These are phyloP conservation scores for Haplosporangium sp. DNA, from an alignment of 371 early-diverging fungal species.

Conservation along the genomic window DNA sequence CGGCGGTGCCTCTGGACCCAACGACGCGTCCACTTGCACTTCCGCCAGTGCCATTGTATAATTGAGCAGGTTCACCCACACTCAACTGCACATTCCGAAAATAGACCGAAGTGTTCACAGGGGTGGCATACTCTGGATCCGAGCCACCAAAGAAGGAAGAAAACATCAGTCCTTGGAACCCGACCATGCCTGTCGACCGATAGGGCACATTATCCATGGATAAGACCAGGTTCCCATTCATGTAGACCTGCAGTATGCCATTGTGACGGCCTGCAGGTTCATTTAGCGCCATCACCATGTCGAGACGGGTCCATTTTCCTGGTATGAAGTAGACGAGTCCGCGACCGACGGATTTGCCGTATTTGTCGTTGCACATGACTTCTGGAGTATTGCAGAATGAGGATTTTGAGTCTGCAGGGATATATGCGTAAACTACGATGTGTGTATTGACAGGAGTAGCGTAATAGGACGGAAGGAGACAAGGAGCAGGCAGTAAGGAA, in stretches of 20 bases:
- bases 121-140: constrained; percentile 56
- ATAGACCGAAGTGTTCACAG: constrained; percentile 56
- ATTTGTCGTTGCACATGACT: constrained; percentile 60
- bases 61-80: constrained; percentile 50
- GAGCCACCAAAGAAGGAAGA: constrained; percentile 69
- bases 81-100: constrained; percentile 60
- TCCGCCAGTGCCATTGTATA: constrained; percentile 19
- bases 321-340: constrained; percentile 58
- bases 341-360: constrained; percentile 64
- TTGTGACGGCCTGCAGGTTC: constrained; percentile 55
- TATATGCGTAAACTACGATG: constrained; percentile 58
- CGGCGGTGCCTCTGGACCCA: not conserved
- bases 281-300: constrained; percentile 61
- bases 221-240: constrained; percentile 57
- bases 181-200: constrained; percentile 57
- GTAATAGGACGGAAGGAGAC: not conserved
- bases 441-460: not conserved
- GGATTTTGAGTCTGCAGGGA: constrained; percentile 51
- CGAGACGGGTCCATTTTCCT: constrained; percentile 57
- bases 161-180: constrained; percentile 61
- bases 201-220: constrained; percentile 55
- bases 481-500: not conserved
- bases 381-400: constrained; percentile 50
- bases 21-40: not conserved
- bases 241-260: constrained; percentile 60